Conservation (phyloP, 1,284 basidiomycete species). For the Fistulinella cinereoalba region DNA sequence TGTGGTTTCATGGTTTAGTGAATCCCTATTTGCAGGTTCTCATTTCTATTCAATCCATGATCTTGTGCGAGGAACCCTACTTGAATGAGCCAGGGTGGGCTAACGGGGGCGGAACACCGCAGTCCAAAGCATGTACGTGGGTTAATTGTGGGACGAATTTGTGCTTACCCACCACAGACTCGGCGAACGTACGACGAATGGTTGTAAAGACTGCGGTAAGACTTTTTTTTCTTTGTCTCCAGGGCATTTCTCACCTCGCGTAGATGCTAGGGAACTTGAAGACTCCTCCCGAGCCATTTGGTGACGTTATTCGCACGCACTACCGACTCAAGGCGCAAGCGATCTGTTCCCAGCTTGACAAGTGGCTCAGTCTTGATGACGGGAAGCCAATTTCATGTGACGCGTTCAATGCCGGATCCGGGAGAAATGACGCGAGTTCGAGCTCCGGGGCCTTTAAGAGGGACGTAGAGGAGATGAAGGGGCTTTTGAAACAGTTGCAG, state of each 20-base stretch:
- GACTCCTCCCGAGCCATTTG: conserved; percentile 78
- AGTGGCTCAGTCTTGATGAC: conserved; percentile 75
- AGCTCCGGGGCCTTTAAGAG: conserved; percentile 58
- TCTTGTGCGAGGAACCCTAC: conserved; percentile 86
- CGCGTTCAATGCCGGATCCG: conserved; percentile 44
- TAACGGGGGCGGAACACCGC: conserved; percentile 61
- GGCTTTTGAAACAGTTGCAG: conserved; percentile 47
- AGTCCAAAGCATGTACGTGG: conserved; percentile 67
- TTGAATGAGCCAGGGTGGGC: conserved; percentile 90
- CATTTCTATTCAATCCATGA: conserved; percentile 94
- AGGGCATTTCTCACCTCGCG: conserved; percentile 7
- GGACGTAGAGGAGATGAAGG: conserved; percentile 69
- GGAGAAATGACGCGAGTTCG: conserved; percentile 36
- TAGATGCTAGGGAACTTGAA: conserved; percentile 86
- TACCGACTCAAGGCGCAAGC: conserved; percentile 80
- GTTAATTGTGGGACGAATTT: conserved; percentile 1
- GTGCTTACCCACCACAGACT: conserved; percentile 47
- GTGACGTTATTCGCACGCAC: conserved; percentile 82
- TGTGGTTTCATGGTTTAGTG: background rate
- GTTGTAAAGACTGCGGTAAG: conserved; percentile 80
- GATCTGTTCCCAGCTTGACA: conserved; percentile 72
- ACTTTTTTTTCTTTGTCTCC: conserved; percentile 4
- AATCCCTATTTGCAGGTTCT: conserved; percentile 55
- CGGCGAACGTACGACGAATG: conserved; percentile 87
- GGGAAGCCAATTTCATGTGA: conserved; percentile 53